Percentiles rank a stretch among this genome's conserved stretches.
phyloP scores from a whole-genome alignment of 148 eudicot species.

The Rhododendron ovatum region DNA sequence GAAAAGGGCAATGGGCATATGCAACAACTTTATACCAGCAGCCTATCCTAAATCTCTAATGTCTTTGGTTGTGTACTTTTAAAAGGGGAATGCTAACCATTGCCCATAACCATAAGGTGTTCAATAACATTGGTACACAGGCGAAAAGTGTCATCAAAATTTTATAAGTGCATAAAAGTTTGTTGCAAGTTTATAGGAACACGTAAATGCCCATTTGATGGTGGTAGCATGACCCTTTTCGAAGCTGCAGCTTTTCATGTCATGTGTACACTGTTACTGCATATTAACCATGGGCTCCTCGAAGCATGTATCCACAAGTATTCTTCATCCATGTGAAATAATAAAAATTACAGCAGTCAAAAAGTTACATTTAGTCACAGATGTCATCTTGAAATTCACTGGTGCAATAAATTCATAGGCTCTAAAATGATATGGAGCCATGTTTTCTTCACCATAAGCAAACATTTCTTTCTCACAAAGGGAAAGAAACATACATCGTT shows the following conservation, averaged over 20 bases:
- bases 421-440: background rate
- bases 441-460: background rate
- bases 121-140: background rate
- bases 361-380: background rate
- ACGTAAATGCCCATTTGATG: background rate
- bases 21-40: background rate
- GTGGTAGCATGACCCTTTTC: background rate
- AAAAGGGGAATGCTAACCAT: background rate
- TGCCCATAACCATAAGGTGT: background rate
- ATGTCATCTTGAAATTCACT: background rate
- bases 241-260: background rate
- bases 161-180: background rate
- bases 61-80: background rate
- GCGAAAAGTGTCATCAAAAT: background rate
- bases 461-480: background rate
- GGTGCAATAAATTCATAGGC: background rate
- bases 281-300: background rate
- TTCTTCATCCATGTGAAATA: background rate
- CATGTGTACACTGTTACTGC: background rate
- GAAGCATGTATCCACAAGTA: background rate
- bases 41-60: too few relatives aligned
- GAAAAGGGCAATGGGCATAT: background rate
- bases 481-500: background rate
- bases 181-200: background rate
- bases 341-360: background rate